These are phyloP conservation scores for Acanthochlamys bracteata DNA, from an alignment of 106 monocot species.

Conservation along the genomic window DNA sequence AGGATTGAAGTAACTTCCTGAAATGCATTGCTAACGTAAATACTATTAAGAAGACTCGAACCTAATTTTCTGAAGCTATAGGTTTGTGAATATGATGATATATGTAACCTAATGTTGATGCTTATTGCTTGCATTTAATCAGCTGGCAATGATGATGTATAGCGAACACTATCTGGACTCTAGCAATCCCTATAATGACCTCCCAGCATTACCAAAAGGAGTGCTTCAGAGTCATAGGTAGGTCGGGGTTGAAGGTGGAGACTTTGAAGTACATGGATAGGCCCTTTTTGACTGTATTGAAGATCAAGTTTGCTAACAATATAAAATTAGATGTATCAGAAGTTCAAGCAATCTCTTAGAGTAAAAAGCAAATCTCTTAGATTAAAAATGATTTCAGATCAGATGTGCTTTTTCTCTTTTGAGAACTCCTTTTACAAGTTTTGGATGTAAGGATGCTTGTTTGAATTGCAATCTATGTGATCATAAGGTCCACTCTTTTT, in stretches of 20 bases:
- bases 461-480: too few relatives aligned
- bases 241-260: neutral
- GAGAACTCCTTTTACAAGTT: too few relatives aligned
- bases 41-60: too few relatives aligned
- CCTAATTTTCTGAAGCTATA: neutral
- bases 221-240: conserved; percentile 8
- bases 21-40: too few relatives aligned
- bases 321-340: neutral
- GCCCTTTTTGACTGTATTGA: neutral
- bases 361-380: too few relatives aligned
- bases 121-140: conserved; percentile 13
- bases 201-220: conserved; percentile 10
- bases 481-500: too few relatives aligned
- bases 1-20: too few relatives aligned
- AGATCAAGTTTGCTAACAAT: neutral
- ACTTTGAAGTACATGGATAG: neutral
- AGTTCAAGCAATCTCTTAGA: too few relatives aligned
- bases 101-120: conserved; percentile 3
- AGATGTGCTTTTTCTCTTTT: too few relatives aligned
- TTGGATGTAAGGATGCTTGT: too few relatives aligned
- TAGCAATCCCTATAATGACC: conserved; percentile 5
- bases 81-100: neutral
- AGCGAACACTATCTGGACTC: conserved; percentile 18
- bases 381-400: too few relatives aligned
- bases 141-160: conserved; percentile 15